Base-by-base conservation (phyloP, 2,329 filamentous ascomycete genomes). In the Trichoderma endophyticum region DNA sequence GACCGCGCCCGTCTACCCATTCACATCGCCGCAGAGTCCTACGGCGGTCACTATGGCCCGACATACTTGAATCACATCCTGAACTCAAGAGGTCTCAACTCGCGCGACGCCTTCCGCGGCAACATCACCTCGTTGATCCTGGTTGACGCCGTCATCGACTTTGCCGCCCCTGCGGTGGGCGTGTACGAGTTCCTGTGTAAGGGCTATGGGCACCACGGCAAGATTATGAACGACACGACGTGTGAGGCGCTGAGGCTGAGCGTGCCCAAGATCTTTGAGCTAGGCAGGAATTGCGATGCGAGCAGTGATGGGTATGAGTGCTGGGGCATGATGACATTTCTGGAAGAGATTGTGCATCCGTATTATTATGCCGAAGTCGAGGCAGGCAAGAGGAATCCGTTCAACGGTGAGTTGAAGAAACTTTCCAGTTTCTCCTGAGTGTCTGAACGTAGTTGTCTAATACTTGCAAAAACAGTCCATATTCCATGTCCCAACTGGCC, bases 221-320 rank as follows among this genome's bases (percentile, higher is more conserved):
- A 61, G 43, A 26, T 78, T 2, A 26, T 77, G 24, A 76, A 75
- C 26, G 71, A 64, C 18, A 75, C 68, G 26, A 63, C 48, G 7
- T 78, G 77, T 57, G 74, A 72, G 30, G 3, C n/a, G 7, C 75
- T 77, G 73, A 83, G 84, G 2, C 76, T 79, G 4, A 81, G 82
- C 59, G 77, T 86, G 34, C 84, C 84, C 5, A 81, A 84, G 24
- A 84, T 83, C 73, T 80, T 84, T 75, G 77, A 83, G 1, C 77
- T 87, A 0, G 74, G 78, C 1, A 36, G 62, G 21, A 61, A 94
- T 71, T 97, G 97, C 81, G 94, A 94, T 82, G 87, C 97, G 74
- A 97, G 94, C 66, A 93, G 97, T 82, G 92, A 91, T 72, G 86
- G 91, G 75, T 96, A 93, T 60, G 94, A 97, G 83, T 97, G 94